Conservation (phyloP, 495 filamentous ascomycete species). For the Hypoxylon subgilvum region DNA sequence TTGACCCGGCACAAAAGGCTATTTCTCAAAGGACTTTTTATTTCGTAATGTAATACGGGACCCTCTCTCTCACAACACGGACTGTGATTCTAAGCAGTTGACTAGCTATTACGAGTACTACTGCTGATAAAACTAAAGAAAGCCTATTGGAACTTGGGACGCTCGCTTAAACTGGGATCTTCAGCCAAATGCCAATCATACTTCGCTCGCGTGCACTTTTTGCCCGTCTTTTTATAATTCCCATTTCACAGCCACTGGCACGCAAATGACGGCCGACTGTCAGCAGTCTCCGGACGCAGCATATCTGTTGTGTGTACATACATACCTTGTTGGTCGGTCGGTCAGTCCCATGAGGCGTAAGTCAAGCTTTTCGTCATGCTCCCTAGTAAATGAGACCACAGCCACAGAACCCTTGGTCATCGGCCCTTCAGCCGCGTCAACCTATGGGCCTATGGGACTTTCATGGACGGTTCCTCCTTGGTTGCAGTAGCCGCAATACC, state of each 20-base stretch:
- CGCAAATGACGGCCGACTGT: slow-evolving; percentile 24
- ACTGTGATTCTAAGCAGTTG: too few species aligned
- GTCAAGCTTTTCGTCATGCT: slow-evolving; percentile 25
- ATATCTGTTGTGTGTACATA: slow-evolving; percentile 1
- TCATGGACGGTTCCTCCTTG: too few species aligned
- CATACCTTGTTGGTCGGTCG: neutral
- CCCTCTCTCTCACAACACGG: too few species aligned
- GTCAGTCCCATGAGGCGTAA: slow-evolving; percentile 1
- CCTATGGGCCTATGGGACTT: too few species aligned
- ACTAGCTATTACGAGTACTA: neutral
- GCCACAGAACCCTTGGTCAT: slow-evolving; percentile 20
- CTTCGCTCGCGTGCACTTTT: neutral
- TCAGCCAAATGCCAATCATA: slow-evolving; percentile 10
- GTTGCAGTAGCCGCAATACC: slow-evolving; percentile 4
- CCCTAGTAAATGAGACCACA: slow-evolving; percentile 17
- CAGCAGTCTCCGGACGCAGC: too few species aligned
- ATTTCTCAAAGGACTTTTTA: too few species aligned
- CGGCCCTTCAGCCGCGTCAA: slow-evolving; percentile 24
- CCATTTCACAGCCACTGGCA: slow-evolving; percentile 11
- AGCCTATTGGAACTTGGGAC: too few species aligned
- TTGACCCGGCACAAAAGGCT: slow-evolving; percentile 16
- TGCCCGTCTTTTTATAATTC: neutral
- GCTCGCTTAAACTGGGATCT: neutral
- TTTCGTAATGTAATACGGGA: too few species aligned
- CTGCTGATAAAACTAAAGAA: too few species aligned